Conservation (phyloP, 306 rosid species). For the Ochetophila trinervis region DNA sequence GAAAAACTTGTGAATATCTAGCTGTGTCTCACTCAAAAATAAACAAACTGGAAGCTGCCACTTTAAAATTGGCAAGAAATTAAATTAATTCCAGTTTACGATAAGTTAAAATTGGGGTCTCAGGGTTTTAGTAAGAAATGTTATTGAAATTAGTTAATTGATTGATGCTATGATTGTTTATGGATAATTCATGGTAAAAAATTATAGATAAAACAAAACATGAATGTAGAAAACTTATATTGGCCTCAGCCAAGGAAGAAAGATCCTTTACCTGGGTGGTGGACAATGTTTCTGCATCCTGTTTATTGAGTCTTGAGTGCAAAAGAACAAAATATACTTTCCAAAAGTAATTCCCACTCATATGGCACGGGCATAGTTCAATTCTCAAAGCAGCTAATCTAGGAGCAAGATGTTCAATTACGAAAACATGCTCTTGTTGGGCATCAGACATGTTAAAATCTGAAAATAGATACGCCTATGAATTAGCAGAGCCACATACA, state of each 20-base stretch:
- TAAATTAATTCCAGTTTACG: neutral
- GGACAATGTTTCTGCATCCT: constrained; percentile 74
- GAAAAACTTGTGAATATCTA: neutral
- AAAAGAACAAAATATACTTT: constrained; percentile 92
- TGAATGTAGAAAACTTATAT: neutral
- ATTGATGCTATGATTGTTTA: neutral
- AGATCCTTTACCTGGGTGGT: constrained; percentile 63
- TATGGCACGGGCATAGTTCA: constrained; percentile 93
- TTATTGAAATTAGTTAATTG: neutral
- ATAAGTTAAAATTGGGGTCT: no score
- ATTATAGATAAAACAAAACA: neutral
- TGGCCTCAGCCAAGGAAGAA: constrained; percentile 6
- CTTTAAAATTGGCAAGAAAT: neutral
- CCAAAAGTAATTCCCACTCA: constrained; percentile 96
- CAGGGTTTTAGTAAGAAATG: no score
- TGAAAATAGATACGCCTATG: constrained; percentile 33
- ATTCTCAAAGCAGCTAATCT: constrained; percentile 92
- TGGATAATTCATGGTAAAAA: neutral
- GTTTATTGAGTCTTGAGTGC: constrained; percentile 84
- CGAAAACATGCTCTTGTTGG: constrained; percentile 68
- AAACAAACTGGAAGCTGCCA: neutral
- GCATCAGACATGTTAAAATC: constrained; percentile 84
- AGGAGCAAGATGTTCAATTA: constrained; percentile 71
- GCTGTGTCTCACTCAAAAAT: neutral
- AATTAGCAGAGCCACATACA: constrained; percentile 4